Evolutionary conservation across 257 asterid species (phyloP), one percentile per base, ranked within the genome.

Genomic region (Nicotiana noctiflora): DNA sequence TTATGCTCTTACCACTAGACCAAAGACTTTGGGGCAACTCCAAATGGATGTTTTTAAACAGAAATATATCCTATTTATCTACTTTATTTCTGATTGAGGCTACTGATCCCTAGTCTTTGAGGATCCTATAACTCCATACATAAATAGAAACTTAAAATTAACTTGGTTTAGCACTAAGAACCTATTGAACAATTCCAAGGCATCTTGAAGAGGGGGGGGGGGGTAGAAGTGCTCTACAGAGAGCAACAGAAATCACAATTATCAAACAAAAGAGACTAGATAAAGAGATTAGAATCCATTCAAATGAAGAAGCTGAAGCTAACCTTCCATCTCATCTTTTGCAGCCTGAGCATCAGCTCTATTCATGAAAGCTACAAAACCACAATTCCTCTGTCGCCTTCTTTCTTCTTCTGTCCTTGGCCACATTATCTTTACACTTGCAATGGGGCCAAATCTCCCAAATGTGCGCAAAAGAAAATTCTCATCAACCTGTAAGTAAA

Each of bases 391-490:
- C 82, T 92, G 95, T 67, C 98, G 88, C 85, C 94, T 87, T 57
- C 87, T 84, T 77, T 94, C 98, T 85, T 94, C 98, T 86, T 94
- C 98, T 19, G 98, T 94, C 88, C 98, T 90, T 15, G 98, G 98
- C 98, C 98, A 94, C 98, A 94, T 94, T 83, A 94, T 94, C 81
- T 94, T 94, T 75, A 94, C 98, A 86, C 98, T 94, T 52, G 98
- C 98, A 80, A 94, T 92, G 67, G 98, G 98, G 60, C 98, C 98
- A 88, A 94, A 94, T 87, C 98, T 90, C 84, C 98, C 98, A 89
- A 94, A 94, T 68, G 98, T 94, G 34, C 98, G 93, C 78, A 94
- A 86, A 81, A 94, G 98, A 80, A 94, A 94, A 86, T 90, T 94
- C 81, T 94, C 98, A 84, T 94, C 98, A 21, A 94, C 98, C 98